These are phyloP conservation scores for Candida sojae DNA, from an alignment of 1,139 yeast species.

Conservation along the genomic window DNA sequence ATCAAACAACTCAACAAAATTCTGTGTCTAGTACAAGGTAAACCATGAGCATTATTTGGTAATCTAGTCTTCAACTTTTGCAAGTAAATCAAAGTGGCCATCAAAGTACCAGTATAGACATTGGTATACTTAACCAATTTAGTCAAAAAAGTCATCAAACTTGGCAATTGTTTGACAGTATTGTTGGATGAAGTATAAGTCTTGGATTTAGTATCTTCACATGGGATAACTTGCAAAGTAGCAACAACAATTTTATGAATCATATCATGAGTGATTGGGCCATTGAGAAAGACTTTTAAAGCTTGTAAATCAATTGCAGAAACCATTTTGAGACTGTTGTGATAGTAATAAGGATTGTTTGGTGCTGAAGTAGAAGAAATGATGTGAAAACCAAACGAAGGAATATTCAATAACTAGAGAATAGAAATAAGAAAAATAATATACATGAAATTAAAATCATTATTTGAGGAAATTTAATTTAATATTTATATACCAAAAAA, in stretches of 20 bases:
- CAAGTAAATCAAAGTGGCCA: conserved; percentile 71
- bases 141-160: conserved; percentile 72
- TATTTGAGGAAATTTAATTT: neutral
- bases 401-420: neutral
- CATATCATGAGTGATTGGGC: conserved; percentile 68
- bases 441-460: neutral
- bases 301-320: conserved; percentile 50
- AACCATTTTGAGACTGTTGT: conserved; percentile 11
- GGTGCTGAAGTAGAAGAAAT: neutral
- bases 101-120: conserved; percentile 74
- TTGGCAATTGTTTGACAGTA: conserved; percentile 53
- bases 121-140: conserved; percentile 70
- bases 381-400: neutral
- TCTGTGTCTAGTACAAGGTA: conserved; percentile 78
- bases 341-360: neutral
- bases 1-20: conserved; percentile 73
- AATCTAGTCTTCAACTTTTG: conserved; percentile 58
- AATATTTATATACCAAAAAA: neutral
- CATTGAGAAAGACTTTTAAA: conserved; percentile 51
- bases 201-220: conserved; percentile 38
- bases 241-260: conserved; percentile 62
- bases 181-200: conserved; percentile 37
- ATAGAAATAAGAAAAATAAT: neutral
- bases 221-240: conserved; percentile 64
- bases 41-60: conserved; percentile 72